Evolutionary conservation across 2,329 filamentous ascomycete genomes (phyloP).

Genomic region (Trichoderma lentiforme): DNA sequence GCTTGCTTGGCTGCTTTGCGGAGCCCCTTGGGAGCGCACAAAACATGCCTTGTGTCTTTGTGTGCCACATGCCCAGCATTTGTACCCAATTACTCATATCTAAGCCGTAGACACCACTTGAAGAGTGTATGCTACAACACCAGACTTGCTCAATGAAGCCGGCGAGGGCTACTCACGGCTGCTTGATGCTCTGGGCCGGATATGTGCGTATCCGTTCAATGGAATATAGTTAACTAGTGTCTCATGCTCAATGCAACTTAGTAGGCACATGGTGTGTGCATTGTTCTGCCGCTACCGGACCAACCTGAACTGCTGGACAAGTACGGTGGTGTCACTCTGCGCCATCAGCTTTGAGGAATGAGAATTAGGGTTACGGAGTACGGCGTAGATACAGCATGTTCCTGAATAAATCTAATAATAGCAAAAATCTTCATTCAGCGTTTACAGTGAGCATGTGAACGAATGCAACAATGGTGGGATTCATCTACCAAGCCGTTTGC

Average conservation of each 20-base stretch:
- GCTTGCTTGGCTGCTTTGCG: neutral
- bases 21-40: neutral
- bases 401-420: neutral
- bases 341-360: neutral
- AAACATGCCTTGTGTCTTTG: neutral
- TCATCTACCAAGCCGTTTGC: neutral
- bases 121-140: neutral
- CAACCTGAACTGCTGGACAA: neutral
- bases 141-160: neutral
- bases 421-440: neutral
- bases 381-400: neutral
- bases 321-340: neutral
- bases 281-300: neutral
- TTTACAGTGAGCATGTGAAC: neutral
- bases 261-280: neutral
- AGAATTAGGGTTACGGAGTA: neutral
- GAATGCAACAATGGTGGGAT: neutral
- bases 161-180: neutral
- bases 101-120: neutral
- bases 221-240: neutral
- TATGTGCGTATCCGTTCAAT: slow-evolving; percentile 13
- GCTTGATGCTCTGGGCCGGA: neutral
- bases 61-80: neutral
- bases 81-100: neutral
- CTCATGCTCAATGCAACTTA: neutral